phyloP scores from a whole-genome alignment of 176 grass and related monocot species.

The Triticum urartu region DNA sequence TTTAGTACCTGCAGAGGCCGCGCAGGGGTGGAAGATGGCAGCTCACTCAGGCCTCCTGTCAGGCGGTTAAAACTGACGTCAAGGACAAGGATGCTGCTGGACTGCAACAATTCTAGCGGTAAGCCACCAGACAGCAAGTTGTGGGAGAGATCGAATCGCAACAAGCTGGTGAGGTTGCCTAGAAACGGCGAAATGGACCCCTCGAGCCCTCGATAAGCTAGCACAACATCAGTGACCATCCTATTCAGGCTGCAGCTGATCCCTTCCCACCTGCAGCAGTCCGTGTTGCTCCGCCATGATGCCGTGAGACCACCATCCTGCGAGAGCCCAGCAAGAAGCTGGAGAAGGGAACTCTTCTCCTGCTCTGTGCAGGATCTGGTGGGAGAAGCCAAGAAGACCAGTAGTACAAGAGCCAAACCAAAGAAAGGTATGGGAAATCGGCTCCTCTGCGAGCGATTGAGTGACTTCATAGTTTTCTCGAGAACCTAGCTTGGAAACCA shows the following conservation, averaged over 20 bases:
- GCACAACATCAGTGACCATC: not conserved
- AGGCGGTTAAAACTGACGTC: too few species aligned
- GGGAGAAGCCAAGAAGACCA: not conserved
- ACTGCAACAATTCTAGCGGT: too few species aligned
- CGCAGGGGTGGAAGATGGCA: not conserved
- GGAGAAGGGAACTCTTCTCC: slow-evolving; percentile 37
- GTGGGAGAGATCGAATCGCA: too few species aligned
- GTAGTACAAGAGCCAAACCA: not conserved
- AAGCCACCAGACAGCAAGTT: too few species aligned
- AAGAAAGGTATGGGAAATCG: not conserved
- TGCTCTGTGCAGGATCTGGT: not conserved
- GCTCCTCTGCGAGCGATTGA: not conserved
- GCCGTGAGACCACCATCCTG: not conserved
- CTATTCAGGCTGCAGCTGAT: slow-evolving; percentile 14
- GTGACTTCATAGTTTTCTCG: not conserved
- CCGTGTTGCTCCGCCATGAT: slow-evolving; percentile 3
- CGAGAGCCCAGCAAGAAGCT: not conserved
- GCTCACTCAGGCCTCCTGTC: too few species aligned
- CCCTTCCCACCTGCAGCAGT: slow-evolving; percentile 52
- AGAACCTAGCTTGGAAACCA: not conserved
- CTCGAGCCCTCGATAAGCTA: not conserved
- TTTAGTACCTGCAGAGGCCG: slow-evolving; percentile 23
- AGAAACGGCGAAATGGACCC: too few species aligned
- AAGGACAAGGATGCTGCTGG: too few species aligned
- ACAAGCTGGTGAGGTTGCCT: too few species aligned